Evolutionary conservation across 352 stramenopile species (phyloP).

Genomic region (Thalassiosira livingstoniorum): DNA sequence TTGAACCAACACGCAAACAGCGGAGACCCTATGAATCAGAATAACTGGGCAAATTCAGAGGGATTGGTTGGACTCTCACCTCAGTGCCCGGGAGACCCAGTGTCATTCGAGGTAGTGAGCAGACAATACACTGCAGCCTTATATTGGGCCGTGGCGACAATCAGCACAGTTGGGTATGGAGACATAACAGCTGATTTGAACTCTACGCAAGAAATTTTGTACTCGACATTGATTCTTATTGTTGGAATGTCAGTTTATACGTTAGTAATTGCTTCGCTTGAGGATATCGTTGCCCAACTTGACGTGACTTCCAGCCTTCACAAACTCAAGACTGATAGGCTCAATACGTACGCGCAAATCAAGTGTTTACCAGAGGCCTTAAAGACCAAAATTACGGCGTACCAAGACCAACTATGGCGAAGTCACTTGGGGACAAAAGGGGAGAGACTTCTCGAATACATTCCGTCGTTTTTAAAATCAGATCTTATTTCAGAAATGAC

Average conservation of each 20-base stretch:
- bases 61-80: constrained; percentile 38
- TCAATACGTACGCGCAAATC: constrained; percentile 58
- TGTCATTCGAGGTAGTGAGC: constrained; percentile 33
- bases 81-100: constrained; percentile 39
- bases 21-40: constrained; percentile 26
- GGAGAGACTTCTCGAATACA: constrained; percentile 60
- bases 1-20: constrained; percentile 59
- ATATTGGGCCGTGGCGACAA: constrained; percentile 76
- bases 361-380: constrained; percentile 59
- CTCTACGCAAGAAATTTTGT: constrained; percentile 65
- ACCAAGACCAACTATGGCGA: constrained; percentile 71
- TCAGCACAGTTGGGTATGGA: constrained; percentile 76
- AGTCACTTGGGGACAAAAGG: constrained; percentile 67
- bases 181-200: constrained; percentile 66
- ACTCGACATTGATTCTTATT: constrained; percentile 70
- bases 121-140: constrained; percentile 66
- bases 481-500: constrained; percentile 64
- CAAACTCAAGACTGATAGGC: constrained; percentile 68
- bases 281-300: constrained; percentile 78
- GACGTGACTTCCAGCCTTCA: constrained; percentile 76
- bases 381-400: constrained; percentile 58
- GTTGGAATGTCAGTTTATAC: constrained; percentile 74
- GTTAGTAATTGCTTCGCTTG: constrained; percentile 71
- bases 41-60: constrained; percentile 57
- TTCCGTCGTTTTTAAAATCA: constrained; percentile 58